These are phyloP conservation scores for Ceratobasidium theobromae DNA, from an alignment of 1,284 basidiomycete species.

Conservation along the genomic window DNA sequence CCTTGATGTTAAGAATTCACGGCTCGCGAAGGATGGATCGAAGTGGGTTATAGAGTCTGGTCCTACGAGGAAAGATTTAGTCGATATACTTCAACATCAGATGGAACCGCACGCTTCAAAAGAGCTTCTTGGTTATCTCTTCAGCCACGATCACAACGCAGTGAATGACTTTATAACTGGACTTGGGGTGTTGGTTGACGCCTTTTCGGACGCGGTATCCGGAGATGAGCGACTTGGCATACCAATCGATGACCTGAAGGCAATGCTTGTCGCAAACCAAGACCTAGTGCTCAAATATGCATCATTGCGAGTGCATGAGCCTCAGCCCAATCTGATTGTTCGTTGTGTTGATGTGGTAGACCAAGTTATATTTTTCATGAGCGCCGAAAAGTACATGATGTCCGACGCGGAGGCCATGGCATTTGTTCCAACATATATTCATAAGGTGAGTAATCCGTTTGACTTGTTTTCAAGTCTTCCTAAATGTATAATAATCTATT, in stretches of 20 bases:
- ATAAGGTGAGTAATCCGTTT: constrained; percentile 64
- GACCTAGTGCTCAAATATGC: constrained; percentile 94
- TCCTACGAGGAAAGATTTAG: constrained; percentile 79
- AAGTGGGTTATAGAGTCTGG: constrained; percentile 84
- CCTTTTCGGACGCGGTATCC: constrained; percentile 61
- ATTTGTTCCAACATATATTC: constrained; percentile 87
- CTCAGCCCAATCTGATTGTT: constrained; percentile 88
- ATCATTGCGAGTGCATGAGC: constrained; percentile 87
- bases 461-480: constrained; percentile 1
- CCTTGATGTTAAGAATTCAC: constrained; percentile 67
- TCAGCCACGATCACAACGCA: constrained; percentile 95
- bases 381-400: constrained; percentile 73
- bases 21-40: constrained; percentile 77
- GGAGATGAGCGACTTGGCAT: constrained; percentile 62
- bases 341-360: constrained; percentile 90
- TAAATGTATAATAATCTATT: background rate
- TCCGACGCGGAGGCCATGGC: constrained; percentile 86
- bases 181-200: constrained; percentile 70
- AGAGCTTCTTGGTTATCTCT: constrained; percentile 77
- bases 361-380: constrained; percentile 72
- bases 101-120: constrained; percentile 85
- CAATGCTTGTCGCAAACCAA: constrained; percentile 83
- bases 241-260: constrained; percentile 57
- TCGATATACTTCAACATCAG: constrained; percentile 84
- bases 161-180: constrained; percentile 90